Percentiles rank a stretch among this genome's conserved stretches.
Evolutionary conservation across 2,329 filamentous ascomycete species (phyloP).

Genomic region (Scortechinia acanthostroma): DNA sequence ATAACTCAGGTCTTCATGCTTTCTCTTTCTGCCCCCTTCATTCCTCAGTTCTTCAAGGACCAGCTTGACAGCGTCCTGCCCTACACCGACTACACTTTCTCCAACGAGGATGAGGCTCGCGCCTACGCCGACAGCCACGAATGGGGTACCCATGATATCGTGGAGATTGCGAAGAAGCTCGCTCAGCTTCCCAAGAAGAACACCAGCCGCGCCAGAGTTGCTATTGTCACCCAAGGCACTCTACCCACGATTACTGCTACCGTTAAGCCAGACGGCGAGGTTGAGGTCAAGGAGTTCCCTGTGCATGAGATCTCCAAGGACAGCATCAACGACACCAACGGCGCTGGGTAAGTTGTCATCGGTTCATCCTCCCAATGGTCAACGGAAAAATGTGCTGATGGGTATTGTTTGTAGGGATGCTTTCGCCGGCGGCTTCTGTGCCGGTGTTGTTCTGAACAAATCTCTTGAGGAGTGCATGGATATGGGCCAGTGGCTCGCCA

Average conservation of each 20-base stretch:
- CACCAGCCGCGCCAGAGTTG: constrained; percentile 51
- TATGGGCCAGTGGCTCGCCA: constrained; percentile 70
- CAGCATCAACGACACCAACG: constrained; percentile 67
- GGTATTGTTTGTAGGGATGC: constrained; percentile 43
- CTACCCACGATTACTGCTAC: constrained; percentile 59
- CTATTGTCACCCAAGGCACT: constrained; percentile 71
- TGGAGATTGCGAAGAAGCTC: constrained; percentile 61
- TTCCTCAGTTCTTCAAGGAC: constrained; percentile 72
- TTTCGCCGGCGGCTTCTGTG: constrained; percentile 68
- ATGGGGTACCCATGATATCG: constrained; percentile 51
- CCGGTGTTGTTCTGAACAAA: constrained; percentile 62
- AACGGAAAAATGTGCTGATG: neutral
- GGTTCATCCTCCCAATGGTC: no score
- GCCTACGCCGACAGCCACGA: constrained; percentile 60
- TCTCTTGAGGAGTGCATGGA: constrained; percentile 55
- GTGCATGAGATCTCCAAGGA: constrained; percentile 54
- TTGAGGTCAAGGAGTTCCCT: constrained; percentile 48
- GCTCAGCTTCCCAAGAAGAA: constrained; percentile 67
- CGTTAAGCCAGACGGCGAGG: constrained; percentile 24
- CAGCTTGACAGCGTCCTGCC: constrained; percentile 58
- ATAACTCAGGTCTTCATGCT: constrained; percentile 52
- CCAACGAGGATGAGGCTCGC: constrained; percentile 67
- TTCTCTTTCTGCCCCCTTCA: constrained; percentile 68
- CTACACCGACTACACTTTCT: constrained; percentile 68
- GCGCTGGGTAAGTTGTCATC: constrained; percentile 47